A percentile compares a stretch with the other conserved stretches of the same genome.
These are phyloP conservation scores for Hibiscus syriacus DNA, from an alignment of 345 rosid genomes.

Conservation along the genomic window DNA sequence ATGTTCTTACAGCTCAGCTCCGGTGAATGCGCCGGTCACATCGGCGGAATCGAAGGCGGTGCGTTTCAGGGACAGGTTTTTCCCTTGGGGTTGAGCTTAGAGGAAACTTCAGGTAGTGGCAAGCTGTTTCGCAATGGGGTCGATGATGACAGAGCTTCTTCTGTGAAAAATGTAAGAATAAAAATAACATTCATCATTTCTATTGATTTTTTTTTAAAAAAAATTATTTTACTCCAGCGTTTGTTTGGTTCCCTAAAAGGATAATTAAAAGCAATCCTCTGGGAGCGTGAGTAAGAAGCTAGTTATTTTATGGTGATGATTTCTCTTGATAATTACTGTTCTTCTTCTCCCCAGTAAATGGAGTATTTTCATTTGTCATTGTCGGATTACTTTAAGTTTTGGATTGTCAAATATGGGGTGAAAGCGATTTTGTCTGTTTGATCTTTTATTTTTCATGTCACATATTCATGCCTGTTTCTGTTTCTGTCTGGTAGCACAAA, in stretches of 20 bases:
- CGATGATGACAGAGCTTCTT: constrained; percentile 51
- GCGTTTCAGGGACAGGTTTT: constrained; percentile 68
- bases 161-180: constrained; percentile 74
- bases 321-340: not conserved
- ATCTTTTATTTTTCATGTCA: too few species aligned
- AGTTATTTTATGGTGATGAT: not conserved
- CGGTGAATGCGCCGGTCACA: constrained; percentile 55
- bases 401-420: constrained; percentile 1
- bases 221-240: not conserved
- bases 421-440: not conserved
- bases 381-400: not conserved
- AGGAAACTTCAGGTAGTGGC: constrained; percentile 67
- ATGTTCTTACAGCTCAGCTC: constrained; percentile 90
- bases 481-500: constrained; percentile 4
- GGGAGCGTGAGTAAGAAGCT: not conserved
- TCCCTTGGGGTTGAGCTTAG: constrained; percentile 79
- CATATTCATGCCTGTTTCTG: constrained; percentile 7
- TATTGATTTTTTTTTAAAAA: not conserved
- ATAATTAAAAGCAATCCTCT: not conserved
- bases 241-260: constrained; percentile 16
- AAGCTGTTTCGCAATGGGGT: constrained; percentile 64
- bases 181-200: not conserved
- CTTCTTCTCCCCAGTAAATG: not conserved
- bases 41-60: constrained; percentile 36
- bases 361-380: not conserved